Percentiles rank a stretch among this genome's conserved stretches.
Evolutionary conservation across 2,329 filamentous ascomycete genomes (phyloP).

Genomic region (Talaromyces verruculosus): DNA sequence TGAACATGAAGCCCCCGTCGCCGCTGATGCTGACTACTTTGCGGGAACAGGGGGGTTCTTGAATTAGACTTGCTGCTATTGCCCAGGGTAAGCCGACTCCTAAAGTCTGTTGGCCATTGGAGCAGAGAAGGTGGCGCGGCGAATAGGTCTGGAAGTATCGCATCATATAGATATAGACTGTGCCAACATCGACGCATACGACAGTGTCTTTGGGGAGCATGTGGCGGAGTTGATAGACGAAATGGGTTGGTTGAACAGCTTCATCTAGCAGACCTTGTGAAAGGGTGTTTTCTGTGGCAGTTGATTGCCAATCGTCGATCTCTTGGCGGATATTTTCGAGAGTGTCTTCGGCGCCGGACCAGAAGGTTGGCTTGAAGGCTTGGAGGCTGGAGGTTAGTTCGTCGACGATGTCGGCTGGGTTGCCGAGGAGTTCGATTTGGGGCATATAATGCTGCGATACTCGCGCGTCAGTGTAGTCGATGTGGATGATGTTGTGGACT

Average conservation of each 20-base stretch:
- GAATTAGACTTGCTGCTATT: slow-evolving; percentile 17
- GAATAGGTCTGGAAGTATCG: slow-evolving; percentile 20
- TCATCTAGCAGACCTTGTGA: neutral
- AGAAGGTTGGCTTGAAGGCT: slow-evolving; percentile 16
- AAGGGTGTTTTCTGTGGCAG: slow-evolving; percentile 1
- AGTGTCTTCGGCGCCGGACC: slow-evolving; percentile 12
- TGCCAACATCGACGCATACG: slow-evolving; percentile 20
- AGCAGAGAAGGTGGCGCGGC: slow-evolving; percentile 20
- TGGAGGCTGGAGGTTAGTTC: slow-evolving; percentile 17
- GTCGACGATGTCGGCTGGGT: slow-evolving; percentile 20
- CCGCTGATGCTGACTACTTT: slow-evolving; percentile 22
- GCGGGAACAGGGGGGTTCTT: slow-evolving; percentile 16
- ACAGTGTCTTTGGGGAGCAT: slow-evolving; percentile 16
- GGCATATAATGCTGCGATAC: slow-evolving; percentile 21
- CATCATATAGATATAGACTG: slow-evolving; percentile 22
- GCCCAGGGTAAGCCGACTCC: slow-evolving; percentile 20
- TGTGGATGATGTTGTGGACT: slow-evolving; percentile 18
- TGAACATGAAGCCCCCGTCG: slow-evolving; percentile 22
- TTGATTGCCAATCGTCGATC: slow-evolving; percentile 17
- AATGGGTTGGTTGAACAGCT: slow-evolving; percentile 17
- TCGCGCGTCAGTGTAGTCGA: slow-evolving; percentile 17
- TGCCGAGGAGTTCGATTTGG: slow-evolving; percentile 19
- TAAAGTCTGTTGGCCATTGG: slow-evolving; percentile 20
- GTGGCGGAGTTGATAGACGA: slow-evolving; percentile 17
- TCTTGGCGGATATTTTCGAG: slow-evolving; percentile 18